Conservation (phyloP, 352 stramenopile species). For the Pythium graminicola region DNA sequence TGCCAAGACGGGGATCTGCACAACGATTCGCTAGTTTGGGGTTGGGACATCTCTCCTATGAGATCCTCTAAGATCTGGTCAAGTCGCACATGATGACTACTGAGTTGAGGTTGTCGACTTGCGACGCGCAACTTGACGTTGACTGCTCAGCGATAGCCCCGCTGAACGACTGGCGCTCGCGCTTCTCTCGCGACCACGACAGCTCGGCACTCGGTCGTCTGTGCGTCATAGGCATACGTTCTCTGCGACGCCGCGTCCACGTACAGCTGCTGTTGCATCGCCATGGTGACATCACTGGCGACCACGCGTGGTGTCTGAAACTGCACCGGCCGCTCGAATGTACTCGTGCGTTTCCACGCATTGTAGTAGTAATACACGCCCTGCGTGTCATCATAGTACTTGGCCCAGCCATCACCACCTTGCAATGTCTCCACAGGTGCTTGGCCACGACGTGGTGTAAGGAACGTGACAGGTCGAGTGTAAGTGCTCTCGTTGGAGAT, state of each 20-base stretch:
- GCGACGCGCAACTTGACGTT: neutral
- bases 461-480: conserved; percentile 30
- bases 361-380: conserved; percentile 71
- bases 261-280: conserved; percentile 20
- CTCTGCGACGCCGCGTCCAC: conserved; percentile 38
- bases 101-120: too few relatives aligned
- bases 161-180: neutral
- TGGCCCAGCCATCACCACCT: conserved; percentile 34
- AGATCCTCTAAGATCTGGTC: too few relatives aligned
- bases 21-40: too few relatives aligned
- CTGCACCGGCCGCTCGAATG: conserved; percentile 29
- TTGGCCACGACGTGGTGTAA: conserved; percentile 23
- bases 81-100: conserved; percentile 3
- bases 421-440: conserved; percentile 4
- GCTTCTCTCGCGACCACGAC: conserved; percentile 6
- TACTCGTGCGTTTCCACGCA: conserved; percentile 36
- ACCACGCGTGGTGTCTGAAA: conserved; percentile 43
- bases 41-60: too few relatives aligned
- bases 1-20: too few relatives aligned
- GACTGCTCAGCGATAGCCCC: conserved; percentile 4
- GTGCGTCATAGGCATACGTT: conserved; percentile 39
- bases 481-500: conserved; percentile 68
- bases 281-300: neutral
- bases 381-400: conserved; percentile 50
- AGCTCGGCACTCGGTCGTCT: conserved; percentile 46